A percentile compares a stretch with the other conserved stretches of the same genome.
These are phyloP conservation scores for Neurospora sublineolata DNA, from an alignment of 495 filamentous ascomycete genomes.

Conservation along the genomic window DNA sequence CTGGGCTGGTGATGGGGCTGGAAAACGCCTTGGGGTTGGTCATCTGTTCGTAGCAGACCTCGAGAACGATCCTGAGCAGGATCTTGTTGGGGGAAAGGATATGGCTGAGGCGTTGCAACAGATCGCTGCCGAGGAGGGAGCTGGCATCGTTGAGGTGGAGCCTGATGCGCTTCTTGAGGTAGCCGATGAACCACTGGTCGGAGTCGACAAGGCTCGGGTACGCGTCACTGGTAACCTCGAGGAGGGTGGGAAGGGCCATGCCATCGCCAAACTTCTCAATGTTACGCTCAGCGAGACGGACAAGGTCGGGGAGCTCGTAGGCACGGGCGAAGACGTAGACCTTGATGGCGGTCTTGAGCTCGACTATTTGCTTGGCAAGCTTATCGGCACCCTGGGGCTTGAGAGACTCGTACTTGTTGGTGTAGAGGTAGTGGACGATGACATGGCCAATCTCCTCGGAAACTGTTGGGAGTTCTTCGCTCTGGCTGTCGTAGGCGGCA, in stretches of 20 bases:
- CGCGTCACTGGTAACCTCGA: slow-evolving; percentile 21
- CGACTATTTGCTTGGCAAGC: slow-evolving; percentile 15
- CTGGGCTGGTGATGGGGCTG: slow-evolving; percentile 10
- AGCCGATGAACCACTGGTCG: slow-evolving; percentile 24
- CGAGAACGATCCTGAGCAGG: slow-evolving; percentile 22
- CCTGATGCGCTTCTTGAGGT: slow-evolving; percentile 20
- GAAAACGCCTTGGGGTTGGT: slow-evolving; percentile 1
- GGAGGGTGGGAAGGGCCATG: slow-evolving; percentile 17
- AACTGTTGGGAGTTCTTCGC: slow-evolving; percentile 17
- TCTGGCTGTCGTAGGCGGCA: slow-evolving; percentile 18
- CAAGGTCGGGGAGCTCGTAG: slow-evolving; percentile 23
- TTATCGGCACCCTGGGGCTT: slow-evolving; percentile 14
- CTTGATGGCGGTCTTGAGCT: slow-evolving; percentile 24
- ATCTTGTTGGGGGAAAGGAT: slow-evolving; percentile 23
- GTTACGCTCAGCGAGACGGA: slow-evolving; percentile 18
- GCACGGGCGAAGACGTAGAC: slow-evolving; percentile 18
- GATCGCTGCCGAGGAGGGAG: slow-evolving; percentile 14
- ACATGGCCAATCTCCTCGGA: slow-evolving; percentile 24
- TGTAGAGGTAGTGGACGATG: slow-evolving; percentile 25
- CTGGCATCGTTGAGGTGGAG: slow-evolving; percentile 21
- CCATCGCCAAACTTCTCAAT: slow-evolving; percentile 20
- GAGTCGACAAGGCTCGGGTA: slow-evolving; percentile 18
- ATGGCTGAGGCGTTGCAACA: slow-evolving; percentile 22
- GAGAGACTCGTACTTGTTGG: slow-evolving; percentile 22
- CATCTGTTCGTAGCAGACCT: slow-evolving; percentile 23